Base-by-base conservation (phyloP, 768 basidiomycete species). In the Collybia sordida region DNA sequence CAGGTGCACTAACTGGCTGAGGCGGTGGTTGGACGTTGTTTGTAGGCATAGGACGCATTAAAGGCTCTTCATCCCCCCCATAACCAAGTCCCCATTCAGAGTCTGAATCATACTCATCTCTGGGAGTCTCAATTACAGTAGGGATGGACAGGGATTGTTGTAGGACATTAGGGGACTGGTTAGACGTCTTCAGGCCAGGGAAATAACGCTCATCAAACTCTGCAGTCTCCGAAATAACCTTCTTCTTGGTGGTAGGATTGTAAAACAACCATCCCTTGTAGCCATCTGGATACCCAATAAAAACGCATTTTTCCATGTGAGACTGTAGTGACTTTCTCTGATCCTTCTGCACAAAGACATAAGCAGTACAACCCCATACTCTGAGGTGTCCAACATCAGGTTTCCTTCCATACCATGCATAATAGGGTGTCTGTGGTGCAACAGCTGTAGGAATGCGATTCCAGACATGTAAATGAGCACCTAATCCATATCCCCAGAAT, bases 331-430 rank as follows among this genome's bases (percentile, higher is more conserved):
- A 56, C 27, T 49, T 59, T 4, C 59, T 49, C 54, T 70, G 59
- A 25, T 72, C 58, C 51, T 66, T 61, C 40, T 59, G 59, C 1
- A 67, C 53, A 25, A 63, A 64, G 28, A 67, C 68, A 57, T 69
- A 72, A 12, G 66, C 64, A 17, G 54, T 45, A 43, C 67, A 70
- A 1, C 73, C 69, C 49, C 67, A 73, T 1, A 67, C 57, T 7
- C 63, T 55, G 28, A 72, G 56, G 47, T 66, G 51, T n/a, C n/a
- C n/a, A n/a, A n/a, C n/a, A n/a, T n/a, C n/a, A n/a, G n/a, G n/a
- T n/a, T n/a, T n/a, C n/a, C 14, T 61, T 64, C 46, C 62, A 34
- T 28, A 40, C 7, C 23, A 42, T 39, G 42, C 39, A 11, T 22
- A 24, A 14, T 38, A 45, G n/a, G 45, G 45, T 8, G 39, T 27